These are phyloP conservation scores for Phaeodactylum tricornutum DNA, from an alignment of 108 stramenopile genomes.

Conservation along the genomic window DNA sequence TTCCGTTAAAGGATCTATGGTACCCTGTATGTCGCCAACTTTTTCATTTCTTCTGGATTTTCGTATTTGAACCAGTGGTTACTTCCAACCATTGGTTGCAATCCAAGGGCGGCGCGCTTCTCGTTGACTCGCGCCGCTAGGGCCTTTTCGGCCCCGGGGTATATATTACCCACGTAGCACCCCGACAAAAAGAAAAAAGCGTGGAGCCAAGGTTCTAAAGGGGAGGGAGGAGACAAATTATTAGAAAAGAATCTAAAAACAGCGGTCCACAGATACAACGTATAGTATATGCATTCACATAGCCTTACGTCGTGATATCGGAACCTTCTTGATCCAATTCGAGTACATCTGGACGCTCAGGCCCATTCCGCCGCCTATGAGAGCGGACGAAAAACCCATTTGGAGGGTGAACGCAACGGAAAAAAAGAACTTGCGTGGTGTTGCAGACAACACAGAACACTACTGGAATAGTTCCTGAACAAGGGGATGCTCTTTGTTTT, in stretches of 20 bases:
- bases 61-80: constrained; percentile 13
- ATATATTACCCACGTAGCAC: neutral
- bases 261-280: neutral
- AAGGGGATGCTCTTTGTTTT: too few species aligned
- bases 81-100: constrained; percentile 77
- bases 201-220: constrained; percentile 5
- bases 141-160: constrained; percentile 33
- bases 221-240: neutral
- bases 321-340: constrained; percentile 5
- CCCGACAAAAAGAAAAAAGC: neutral
- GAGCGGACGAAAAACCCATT: constrained; percentile 2
- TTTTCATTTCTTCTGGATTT: too few species aligned
- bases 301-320: constrained; percentile 5
- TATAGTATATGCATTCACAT: neutral
- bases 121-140: constrained; percentile 80
- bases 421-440: too few species aligned
- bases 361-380: constrained; percentile 3
- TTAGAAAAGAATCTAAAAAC: neutral
- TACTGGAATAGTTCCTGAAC: too few species aligned
- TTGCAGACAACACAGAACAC: too few species aligned
- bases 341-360: neutral
- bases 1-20: too few species aligned
- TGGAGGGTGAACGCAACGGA: neutral
- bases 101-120: constrained; percentile 73
- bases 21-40: too few species aligned